These are phyloP conservation scores for Helicostylum pulchrum DNA, from an alignment of 192 early-diverging fungal genomes.

Conservation along the genomic window DNA sequence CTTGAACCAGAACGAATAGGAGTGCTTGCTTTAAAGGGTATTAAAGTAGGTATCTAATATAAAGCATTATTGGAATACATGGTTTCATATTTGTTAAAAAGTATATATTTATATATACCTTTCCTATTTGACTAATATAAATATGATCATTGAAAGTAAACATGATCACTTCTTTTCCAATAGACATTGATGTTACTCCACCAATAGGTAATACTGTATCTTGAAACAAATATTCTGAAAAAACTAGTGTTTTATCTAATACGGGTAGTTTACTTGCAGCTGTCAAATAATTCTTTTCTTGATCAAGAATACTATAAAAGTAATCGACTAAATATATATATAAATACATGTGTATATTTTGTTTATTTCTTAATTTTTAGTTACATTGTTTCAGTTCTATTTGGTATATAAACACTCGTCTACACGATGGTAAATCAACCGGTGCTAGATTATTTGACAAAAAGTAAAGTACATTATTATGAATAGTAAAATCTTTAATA, in stretches of 20 bases:
- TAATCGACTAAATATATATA: background rate
- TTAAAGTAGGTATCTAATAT: background rate
- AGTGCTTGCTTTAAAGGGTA: background rate
- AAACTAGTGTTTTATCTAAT: background rate
- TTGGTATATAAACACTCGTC: constrained; percentile 24
- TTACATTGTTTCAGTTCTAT: constrained; percentile 27
- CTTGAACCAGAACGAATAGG: background rate
- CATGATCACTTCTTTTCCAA: constrained; percentile 18
- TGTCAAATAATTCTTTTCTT: background rate
- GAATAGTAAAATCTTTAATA: constrained; percentile 54
- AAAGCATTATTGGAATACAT: no score
- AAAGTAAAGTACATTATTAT: constrained; percentile 53
- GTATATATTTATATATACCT: constrained; percentile 14
- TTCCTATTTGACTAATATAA: constrained; percentile 33
- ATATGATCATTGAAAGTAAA: constrained; percentile 36
- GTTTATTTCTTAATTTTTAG: background rate
- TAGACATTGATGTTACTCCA: background rate
- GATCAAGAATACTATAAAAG: no score
- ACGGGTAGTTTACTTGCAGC: background rate
- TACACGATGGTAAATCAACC: background rate
- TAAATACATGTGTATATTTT: background rate
- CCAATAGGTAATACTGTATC: background rate
- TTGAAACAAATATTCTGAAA: background rate
- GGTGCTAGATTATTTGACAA: constrained; percentile 31
- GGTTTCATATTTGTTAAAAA: no score